Percentiles rank a stretch among this genome's conserved stretches.
These are phyloP conservation scores for Mayamaea pseudoterrestris DNA, from an alignment of 108 stramenopile species.

Conservation along the genomic window DNA sequence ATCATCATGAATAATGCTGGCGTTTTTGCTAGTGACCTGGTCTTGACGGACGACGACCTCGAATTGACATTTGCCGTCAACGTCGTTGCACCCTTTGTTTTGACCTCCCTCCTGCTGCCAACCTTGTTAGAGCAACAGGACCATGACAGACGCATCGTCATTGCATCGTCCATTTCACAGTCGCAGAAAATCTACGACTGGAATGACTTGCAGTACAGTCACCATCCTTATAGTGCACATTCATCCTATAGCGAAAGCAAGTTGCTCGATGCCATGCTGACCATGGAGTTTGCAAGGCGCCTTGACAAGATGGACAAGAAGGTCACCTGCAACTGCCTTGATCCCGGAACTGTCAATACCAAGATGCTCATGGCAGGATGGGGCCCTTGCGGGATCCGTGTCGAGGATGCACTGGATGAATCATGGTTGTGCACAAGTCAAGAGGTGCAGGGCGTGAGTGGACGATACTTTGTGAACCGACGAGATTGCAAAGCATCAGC, in stretches of 20 bases:
- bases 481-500: slow-evolving; percentile 9
- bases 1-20: slow-evolving; percentile 87
- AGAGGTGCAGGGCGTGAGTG: slow-evolving; percentile 14
- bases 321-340: slow-evolving; percentile 42
- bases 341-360: slow-evolving; percentile 92
- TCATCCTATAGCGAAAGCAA: slow-evolving; percentile 71
- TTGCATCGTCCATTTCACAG: slow-evolving; percentile 55
- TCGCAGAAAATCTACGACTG: slow-evolving; percentile 11
- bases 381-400: slow-evolving; percentile 77
- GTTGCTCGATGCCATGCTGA: slow-evolving; percentile 55
- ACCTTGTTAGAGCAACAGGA: slow-evolving; percentile 23
- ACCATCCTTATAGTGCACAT: slow-evolving; percentile 63
- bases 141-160: slow-evolving; percentile 36
- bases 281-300: slow-evolving; percentile 37
- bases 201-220: slow-evolving; percentile 13
- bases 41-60: slow-evolving; percentile 30
- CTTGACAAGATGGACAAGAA: slow-evolving; percentile 17
- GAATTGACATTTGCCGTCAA: slow-evolving; percentile 76
- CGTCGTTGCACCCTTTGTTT: slow-evolving; percentile 78
- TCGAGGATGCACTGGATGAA: slow-evolving; percentile 16
- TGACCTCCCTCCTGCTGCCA: slow-evolving; percentile 57
- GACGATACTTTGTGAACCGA: slow-evolving; percentile 17
- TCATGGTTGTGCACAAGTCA: slow-evolving; percentile 15
- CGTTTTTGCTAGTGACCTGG: slow-evolving; percentile 30
- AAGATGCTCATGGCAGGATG: slow-evolving; percentile 89